These are phyloP conservation scores for Coemansia sp. DNA, from an alignment of 192 early-diverging fungal genomes.

Conservation along the genomic window DNA sequence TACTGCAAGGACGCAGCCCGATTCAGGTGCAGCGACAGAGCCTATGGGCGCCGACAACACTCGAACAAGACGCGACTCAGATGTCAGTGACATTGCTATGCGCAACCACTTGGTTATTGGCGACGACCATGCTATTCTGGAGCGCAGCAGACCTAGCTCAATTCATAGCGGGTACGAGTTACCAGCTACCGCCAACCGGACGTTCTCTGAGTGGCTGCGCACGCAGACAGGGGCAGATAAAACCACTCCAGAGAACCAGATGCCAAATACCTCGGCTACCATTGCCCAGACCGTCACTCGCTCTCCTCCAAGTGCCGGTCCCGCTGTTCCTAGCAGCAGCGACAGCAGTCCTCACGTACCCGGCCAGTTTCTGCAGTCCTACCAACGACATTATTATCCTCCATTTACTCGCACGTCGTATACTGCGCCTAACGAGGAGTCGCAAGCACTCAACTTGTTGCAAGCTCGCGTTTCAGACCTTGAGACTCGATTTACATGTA, in stretches of 20 bases:
- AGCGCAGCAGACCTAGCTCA: background rate
- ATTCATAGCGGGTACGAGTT: conserved; percentile 6
- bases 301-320: background rate
- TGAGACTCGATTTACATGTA: conserved; percentile 39
- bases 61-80: conserved; percentile 18
- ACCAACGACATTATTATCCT: conserved; percentile 24
- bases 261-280: conserved; percentile 2
- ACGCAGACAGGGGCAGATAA: conserved; percentile 14
- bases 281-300: conserved; percentile 12
- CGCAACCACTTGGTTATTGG: conserved; percentile 28
- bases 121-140: background rate
- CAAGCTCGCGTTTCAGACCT: conserved; percentile 35
- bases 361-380: background rate
- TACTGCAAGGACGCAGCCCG: background rate
- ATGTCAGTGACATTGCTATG: conserved; percentile 56
- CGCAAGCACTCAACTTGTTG: conserved; percentile 13
- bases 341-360: background rate
- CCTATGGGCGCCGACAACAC: background rate
- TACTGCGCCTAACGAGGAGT: background rate
- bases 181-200: conserved; percentile 6
- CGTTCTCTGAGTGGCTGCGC: conserved; percentile 33
- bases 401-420: background rate
- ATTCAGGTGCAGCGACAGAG: background rate
- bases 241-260: background rate
- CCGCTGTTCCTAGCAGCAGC: background rate